Evolutionary conservation across 768 basidiomycete genomes (phyloP).

Genomic region (Termitomyces sp.): DNA sequence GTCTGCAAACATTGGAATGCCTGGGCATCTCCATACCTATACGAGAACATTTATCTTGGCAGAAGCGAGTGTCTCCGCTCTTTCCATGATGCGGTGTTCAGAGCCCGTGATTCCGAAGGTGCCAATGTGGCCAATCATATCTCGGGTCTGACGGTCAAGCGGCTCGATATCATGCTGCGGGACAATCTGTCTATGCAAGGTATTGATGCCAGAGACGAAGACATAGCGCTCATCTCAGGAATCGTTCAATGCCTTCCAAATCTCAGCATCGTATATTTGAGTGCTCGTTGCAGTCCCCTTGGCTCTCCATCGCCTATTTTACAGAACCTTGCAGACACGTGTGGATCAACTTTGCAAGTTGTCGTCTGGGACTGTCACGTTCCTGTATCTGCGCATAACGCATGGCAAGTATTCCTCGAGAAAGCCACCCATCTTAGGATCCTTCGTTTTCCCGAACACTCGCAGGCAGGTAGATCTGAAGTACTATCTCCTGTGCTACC

Average conservation of each 20-base stretch:
- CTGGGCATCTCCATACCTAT: slow-evolving; percentile 18
- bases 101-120: neutral
- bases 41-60: slow-evolving; percentile 18
- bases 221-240: neutral
- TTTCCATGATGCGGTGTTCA: slow-evolving; percentile 9
- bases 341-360: slow-evolving; percentile 7
- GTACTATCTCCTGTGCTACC: neutral
- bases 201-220: neutral
- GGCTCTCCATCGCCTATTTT: slow-evolving; percentile 1
- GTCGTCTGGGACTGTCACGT: slow-evolving; percentile 2
- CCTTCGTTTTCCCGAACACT: slow-evolving; percentile 1
- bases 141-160: slow-evolving; percentile 13
- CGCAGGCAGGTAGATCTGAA: neutral
- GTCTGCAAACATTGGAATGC: slow-evolving; percentile 22
- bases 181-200: neutral
- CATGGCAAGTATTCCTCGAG: slow-evolving; percentile 10
- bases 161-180: slow-evolving; percentile 16
- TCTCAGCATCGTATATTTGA: slow-evolving; percentile 12
- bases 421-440: slow-evolving; percentile 4
- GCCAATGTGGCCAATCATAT: neutral
- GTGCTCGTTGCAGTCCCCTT: neutral
- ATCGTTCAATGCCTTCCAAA: slow-evolving; percentile 15
- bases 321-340: slow-evolving; percentile 1
- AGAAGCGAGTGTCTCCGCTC: slow-evolving; percentile 6
- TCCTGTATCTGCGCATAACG: neutral